Evolutionary conservation across 2,329 filamentous ascomycete genomes (phyloP), one percentile per base, ranked within the genome.

Genomic region (Seiridium cupressi): DNA sequence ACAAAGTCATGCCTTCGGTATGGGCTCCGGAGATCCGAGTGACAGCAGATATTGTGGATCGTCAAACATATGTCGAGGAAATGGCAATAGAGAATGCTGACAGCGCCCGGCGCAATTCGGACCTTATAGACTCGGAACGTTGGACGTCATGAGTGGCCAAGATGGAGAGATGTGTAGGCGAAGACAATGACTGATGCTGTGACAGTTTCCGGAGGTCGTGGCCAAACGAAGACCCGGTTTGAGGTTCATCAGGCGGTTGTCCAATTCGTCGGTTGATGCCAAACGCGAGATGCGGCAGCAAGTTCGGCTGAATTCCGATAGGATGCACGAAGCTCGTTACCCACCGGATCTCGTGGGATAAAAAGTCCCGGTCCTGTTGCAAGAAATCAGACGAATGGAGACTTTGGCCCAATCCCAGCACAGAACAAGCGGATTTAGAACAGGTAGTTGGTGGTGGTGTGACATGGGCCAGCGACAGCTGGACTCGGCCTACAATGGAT

Each of bases 1-100:
- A 64, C 31, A 56, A 47, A 3, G 61, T 70, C 77, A 80, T 79
- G 18, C 32, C 34, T 38, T 13, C 26, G 49, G 13, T 11, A 9
- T 13, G 13, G 13, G 5, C 32, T 38, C 35, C 34, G n/a, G 5
- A 26, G 18, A 26, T 26, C 18, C 18, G 18, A 26, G 18, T 26
- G 18, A 26, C 18, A 26, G 2, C 18, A 26, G 18, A 26, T 26
- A 26, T 26, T 26, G 18, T 26, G 18, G 18, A 26, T 26, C 18
- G 18, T 26, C 18, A 26, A 26, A 26, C 18, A 26, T 26, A 26
- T 26, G 18, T 26, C 18, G 18, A 26, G 18, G 18, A 26, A 26
- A 26, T 26, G 18, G 18, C 18, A 26, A 26, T 26, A 26, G 18
- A 26, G 18, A 26, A 26, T 26, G 18, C 18, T 26, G 18, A 26